A percentile compares a stretch with the other conserved stretches of the same genome.
Conservation (phyloP, 495 filamentous ascomycete genomes). For the Podospora pseudocomata region DNA sequence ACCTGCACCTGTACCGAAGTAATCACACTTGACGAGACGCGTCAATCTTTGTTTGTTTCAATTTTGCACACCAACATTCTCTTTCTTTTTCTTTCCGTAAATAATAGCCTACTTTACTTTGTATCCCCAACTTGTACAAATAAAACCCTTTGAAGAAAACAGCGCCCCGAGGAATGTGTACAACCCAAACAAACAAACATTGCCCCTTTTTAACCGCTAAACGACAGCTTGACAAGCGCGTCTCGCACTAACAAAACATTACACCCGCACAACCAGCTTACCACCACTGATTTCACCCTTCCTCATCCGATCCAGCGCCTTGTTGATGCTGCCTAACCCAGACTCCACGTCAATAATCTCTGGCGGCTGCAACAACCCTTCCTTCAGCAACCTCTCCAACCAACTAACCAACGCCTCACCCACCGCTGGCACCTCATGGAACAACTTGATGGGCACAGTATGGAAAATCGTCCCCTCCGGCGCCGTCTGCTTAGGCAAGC, state of each 20-base stretch:
- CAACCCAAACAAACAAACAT: not conserved
- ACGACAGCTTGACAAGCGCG: not conserved
- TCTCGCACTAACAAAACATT: not conserved
- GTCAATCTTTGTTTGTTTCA: not conserved
- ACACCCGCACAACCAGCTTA: constrained; percentile 49
- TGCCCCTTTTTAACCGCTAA: not conserved
- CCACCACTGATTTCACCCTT: constrained; percentile 56
- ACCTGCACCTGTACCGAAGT: not conserved
- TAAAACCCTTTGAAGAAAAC: not conserved
- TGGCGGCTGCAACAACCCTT: constrained; percentile 47
- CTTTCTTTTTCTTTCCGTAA: not conserved
- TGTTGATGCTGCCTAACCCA: constrained; percentile 60
- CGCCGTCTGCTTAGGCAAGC: constrained; percentile 51
- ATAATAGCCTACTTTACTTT: not conserved
- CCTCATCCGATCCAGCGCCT: constrained; percentile 55
- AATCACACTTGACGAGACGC: not conserved
- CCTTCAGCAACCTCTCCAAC: constrained; percentile 56
- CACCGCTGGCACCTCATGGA: constrained; percentile 56
- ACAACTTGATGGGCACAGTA: constrained; percentile 65
- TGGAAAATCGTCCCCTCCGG: constrained; percentile 46
- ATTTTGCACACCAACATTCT: not conserved
- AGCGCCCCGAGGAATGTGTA: not conserved
- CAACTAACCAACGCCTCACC: constrained; percentile 56
- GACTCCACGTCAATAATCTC: constrained; percentile 57
- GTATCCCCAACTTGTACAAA: not conserved